These are phyloP conservation scores for Beta macrorhiza DNA, from an alignment of 179 eudicot genomes.

Conservation along the genomic window DNA sequence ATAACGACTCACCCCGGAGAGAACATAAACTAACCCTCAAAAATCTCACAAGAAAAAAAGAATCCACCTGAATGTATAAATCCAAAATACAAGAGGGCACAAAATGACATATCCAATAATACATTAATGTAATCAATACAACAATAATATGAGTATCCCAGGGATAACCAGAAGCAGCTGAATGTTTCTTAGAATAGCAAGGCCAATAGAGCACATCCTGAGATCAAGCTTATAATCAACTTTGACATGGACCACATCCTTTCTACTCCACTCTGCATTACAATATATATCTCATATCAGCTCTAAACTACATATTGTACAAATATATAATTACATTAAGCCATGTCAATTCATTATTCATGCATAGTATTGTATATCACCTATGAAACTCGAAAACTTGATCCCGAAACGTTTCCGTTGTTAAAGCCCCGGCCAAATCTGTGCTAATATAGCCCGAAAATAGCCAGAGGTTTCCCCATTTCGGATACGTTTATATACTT, in stretches of 20 bases:
- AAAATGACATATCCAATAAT: constrained; percentile 25
- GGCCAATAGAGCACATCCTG: constrained; percentile 23
- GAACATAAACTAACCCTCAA: constrained; percentile 16
- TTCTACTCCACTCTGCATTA: constrained; percentile 34
- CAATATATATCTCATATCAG: background rate
- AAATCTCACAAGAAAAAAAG: constrained; percentile 15
- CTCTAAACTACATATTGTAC: background rate
- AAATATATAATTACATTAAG: too few relatives aligned
- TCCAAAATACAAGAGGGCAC: constrained; percentile 33
- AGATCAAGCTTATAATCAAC: constrained; percentile 25
- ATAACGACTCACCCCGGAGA: background rate
- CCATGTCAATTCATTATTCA: background rate
- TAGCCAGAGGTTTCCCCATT: too few relatives aligned
- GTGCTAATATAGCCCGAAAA: too few relatives aligned
- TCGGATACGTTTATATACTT: too few relatives aligned
- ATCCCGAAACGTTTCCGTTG: too few relatives aligned
- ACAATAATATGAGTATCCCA: background rate
- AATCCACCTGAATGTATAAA: constrained; percentile 33
- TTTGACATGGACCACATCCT: constrained; percentile 26
- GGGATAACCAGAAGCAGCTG: background rate
- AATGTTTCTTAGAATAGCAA: constrained; percentile 24
- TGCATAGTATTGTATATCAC: background rate
- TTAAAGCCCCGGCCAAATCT: too few relatives aligned
- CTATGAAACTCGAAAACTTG: too few relatives aligned
- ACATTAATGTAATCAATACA: constrained; percentile 16